Conservation (phyloP, 768 basidiomycete genomes). For the Suillus occidentalis region DNA sequence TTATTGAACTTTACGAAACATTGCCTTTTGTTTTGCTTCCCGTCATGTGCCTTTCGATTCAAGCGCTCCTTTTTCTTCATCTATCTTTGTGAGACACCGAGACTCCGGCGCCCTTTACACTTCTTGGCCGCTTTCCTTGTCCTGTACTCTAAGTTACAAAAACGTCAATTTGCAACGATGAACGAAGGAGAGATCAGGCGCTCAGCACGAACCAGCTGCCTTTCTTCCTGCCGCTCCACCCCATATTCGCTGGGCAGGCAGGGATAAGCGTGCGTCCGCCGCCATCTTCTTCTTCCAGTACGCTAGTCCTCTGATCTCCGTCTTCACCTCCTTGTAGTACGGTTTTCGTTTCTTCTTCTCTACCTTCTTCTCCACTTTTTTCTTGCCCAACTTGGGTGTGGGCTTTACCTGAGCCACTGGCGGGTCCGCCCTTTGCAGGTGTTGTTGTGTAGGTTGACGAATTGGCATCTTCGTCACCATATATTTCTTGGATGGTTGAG, state of each 20-base stretch:
- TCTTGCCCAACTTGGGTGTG: not conserved
- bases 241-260: not conserved
- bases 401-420: not conserved
- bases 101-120: not conserved
- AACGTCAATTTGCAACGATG: not conserved
- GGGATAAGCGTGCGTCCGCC: not conserved
- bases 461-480: not conserved
- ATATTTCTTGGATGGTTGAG: not conserved
- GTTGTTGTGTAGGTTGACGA: not conserved
- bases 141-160: not conserved
- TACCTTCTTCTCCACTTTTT: not conserved
- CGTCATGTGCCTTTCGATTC: not conserved
- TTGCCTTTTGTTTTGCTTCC: not conserved
- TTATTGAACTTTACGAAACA: not conserved
- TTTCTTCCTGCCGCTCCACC: not conserved
- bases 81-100: not conserved
- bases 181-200: not conserved
- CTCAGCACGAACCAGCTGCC: not conserved
- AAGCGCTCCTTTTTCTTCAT: not conserved
- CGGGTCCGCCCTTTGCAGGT: not conserved
- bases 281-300: not conserved
- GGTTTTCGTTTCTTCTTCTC: not conserved
- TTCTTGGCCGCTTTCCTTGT: not conserved
- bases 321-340: not conserved
- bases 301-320: not conserved